phyloP scores from a whole-genome alignment of 345 rosid species.

The Gossypium turneri region DNA sequence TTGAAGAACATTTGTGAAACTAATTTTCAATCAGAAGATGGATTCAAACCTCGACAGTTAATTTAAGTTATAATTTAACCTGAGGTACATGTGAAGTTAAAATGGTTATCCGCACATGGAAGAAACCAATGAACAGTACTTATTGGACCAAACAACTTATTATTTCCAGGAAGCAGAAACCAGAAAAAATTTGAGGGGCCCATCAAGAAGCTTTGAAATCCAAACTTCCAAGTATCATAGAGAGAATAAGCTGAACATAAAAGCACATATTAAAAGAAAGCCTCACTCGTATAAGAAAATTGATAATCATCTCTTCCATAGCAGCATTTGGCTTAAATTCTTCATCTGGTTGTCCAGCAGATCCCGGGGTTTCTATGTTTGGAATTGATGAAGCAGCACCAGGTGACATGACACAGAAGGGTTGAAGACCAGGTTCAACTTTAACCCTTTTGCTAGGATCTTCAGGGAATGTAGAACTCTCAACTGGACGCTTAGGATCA shows the following conservation, averaged over 20 bases:
- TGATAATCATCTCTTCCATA: constrained; percentile 99
- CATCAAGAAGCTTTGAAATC: not conserved
- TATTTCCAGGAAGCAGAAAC: not conserved
- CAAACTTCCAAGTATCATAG: not conserved
- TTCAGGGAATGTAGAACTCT: constrained; percentile 75
- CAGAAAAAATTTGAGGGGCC: not conserved
- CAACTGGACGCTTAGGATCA: constrained; percentile 72
- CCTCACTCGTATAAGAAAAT: constrained; percentile 94
- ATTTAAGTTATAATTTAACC: not conserved
- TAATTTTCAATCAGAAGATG: not conserved
- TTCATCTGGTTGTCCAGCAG: constrained; percentile 94
- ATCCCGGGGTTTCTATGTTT: constrained; percentile 90
- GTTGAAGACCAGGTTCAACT: constrained; percentile 94
- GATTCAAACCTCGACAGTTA: not conserved
- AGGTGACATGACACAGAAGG: constrained; percentile 91
- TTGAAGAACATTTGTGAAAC: not conserved
- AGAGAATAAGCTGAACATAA: constrained; percentile 6
- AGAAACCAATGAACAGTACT: not conserved
- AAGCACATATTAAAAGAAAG: constrained; percentile 22
- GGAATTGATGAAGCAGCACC: constrained; percentile 87
- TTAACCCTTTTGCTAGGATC: constrained; percentile 84
- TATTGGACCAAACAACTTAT: not conserved
- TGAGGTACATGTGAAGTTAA: not conserved
- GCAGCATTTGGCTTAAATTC: constrained; percentile 99
- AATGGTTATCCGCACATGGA: not conserved